Base-by-base conservation (phyloP, 352 stramenopile species). In the Phytophthora fragariaefolia region DNA sequence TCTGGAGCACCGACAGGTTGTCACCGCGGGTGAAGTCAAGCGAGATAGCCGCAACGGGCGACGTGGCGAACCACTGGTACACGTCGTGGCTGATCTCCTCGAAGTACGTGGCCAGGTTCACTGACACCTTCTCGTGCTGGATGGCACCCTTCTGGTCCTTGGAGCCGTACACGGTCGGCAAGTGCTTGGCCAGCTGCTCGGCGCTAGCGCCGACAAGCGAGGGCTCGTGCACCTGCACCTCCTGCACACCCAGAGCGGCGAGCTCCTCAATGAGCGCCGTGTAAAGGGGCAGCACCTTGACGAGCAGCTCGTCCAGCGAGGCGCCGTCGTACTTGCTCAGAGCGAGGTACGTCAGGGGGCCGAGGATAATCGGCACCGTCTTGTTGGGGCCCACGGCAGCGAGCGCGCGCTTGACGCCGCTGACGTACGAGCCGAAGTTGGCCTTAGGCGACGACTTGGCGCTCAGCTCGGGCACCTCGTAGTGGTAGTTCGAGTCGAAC, bases 401-500 rank as follows among this genome's bases (percentile, higher is more conserved):
- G n/a, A 97, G 69, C 34, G 91, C 93, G 47, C 91, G 91, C 68
- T 96, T 78, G 63, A 97, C 61, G 34, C 58, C 76, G 22, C 66
- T 73, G 17, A 97, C 38, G 74, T 93, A 97, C 42, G 59, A 71
- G 34, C 34, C 63, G 55, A 97, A 97, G 79, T 97, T 95, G 27
- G 91, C 82, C 53, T 75, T 74, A 13, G 92, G 80, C 45, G 80
- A 66, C 17, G 81, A 89, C 59, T 84, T 85, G 24, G 80, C 79
- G 68, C 80, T 91, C 20, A 97, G 73, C 83, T 98, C 93, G 2
- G 93, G 91, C 43, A 98, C 91, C 72, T 97, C 92, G 85, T 98
- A 98, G 83, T 98, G 93, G 77, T 98, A 98, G 87, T 98, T 98
- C 40, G 87, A 95, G 76, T 97, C 93, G 72, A 98, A 97, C 89